Conservation (phyloP, 805 yeast genomes). For the Clavispora santaluciae region DNA sequence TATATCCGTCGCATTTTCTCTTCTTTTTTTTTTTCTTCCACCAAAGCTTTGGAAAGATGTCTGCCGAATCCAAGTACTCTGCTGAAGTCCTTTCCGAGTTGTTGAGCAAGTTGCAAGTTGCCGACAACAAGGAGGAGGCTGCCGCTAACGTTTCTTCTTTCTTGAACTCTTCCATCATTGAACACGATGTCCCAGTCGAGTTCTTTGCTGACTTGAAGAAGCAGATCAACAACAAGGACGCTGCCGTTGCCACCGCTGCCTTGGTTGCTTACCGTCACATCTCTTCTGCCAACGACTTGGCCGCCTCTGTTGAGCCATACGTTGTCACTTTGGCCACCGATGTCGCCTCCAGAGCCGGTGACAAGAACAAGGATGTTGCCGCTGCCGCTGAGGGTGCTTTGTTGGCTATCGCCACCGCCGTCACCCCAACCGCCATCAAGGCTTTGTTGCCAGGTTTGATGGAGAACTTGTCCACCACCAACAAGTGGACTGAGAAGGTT, state of each 20-base stretch:
- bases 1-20: constrained; percentile 8
- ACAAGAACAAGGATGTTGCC: constrained; percentile 76
- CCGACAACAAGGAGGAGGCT: constrained; percentile 82
- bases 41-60: constrained; percentile 33
- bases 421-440: constrained; percentile 94
- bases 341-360: constrained; percentile 80
- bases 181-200: constrained; percentile 93
- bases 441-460: constrained; percentile 78
- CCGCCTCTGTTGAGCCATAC: constrained; percentile 95
- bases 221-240: constrained; percentile 72
- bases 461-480: constrained; percentile 58
- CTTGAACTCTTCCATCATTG: constrained; percentile 94
- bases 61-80: constrained; percentile 59
- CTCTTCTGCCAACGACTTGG: constrained; percentile 69
- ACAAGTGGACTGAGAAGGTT: constrained; percentile 98
- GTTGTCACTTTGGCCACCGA: constrained; percentile 70
- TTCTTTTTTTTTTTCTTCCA: constrained; percentile 10
- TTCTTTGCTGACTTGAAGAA: constrained; percentile 76
- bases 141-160: constrained; percentile 88
- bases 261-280: constrained; percentile 81
- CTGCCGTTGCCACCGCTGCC: constrained; percentile 63
- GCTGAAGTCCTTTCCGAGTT: constrained; percentile 87
- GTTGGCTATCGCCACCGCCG: constrained; percentile 67
- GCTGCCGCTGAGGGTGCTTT: constrained; percentile 73
- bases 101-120: constrained; percentile 87